Percentiles rank a stretch among this genome's conserved stretches.
Evolutionary conservation across 129 eudicot genomes (phyloP).

Genomic region (Centella asiatica): DNA sequence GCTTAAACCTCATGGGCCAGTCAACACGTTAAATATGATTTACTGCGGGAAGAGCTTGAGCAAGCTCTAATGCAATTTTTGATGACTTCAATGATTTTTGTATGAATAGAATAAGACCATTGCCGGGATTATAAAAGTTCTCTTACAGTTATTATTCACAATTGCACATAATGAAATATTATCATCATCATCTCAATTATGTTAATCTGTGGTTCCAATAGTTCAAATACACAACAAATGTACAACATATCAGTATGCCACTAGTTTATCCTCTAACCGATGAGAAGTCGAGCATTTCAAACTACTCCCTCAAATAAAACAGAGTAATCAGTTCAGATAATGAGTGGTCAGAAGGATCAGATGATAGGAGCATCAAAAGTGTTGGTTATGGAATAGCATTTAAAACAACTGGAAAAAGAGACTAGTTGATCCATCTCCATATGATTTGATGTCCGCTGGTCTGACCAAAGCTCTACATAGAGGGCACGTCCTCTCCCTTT

Average conservation of each 20-base stretch:
- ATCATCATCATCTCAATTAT: too few species aligned
- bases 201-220: neutral
- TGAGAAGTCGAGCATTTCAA: too few species aligned
- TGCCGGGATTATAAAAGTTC: too few species aligned
- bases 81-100: too few species aligned
- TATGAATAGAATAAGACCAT: too few species aligned
- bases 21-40: too few species aligned
- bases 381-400: neutral
- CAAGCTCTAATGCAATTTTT: too few species aligned
- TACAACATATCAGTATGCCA: neutral
- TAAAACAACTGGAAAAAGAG: conserved; percentile 1
- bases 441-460: neutral
- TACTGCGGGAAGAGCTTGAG: too few species aligned
- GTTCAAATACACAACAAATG: neutral
- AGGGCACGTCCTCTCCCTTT: conserved; percentile 6
- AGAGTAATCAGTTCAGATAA: too few species aligned
- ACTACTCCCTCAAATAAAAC: too few species aligned
- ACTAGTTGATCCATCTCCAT: conserved; percentile 9
- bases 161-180: neutral
- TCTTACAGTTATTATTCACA: neutral
- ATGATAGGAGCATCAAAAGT: neutral
- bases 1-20: too few species aligned
- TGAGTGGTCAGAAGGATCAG: neutral
- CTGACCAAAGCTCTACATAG: neutral
- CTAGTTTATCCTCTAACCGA: too few species aligned